Conservation (phyloP, 2,329 filamentous ascomycete species). For the Diaporthe ilicicola region DNA sequence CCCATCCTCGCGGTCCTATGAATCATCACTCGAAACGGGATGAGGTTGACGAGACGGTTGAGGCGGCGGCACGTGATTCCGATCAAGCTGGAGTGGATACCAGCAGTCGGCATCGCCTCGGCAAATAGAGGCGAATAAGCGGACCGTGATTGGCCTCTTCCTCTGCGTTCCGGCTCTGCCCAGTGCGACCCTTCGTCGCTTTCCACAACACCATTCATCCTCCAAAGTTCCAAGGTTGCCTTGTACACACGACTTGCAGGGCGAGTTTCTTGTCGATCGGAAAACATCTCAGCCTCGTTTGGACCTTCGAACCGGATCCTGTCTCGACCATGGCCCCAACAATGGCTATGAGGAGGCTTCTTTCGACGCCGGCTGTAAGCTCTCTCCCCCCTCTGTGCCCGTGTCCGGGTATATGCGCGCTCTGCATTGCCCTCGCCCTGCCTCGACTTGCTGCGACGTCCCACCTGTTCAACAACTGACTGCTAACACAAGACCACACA, state of each 20-base stretch:
- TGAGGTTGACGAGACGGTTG: neutral
- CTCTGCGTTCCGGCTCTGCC: slow-evolving; percentile 39
- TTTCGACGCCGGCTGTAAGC: slow-evolving; percentile 65
- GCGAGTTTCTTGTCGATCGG: slow-evolving; percentile 38
- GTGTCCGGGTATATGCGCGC: slow-evolving; percentile 18
- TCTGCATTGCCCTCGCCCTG: slow-evolving; percentile 1
- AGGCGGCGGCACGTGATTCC: slow-evolving; percentile 5
- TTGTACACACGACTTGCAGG: slow-evolving; percentile 30
- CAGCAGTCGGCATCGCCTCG: slow-evolving; percentile 29
- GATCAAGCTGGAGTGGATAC: neutral
- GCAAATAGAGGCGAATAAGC: slow-evolving; percentile 28
- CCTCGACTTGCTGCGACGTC: neutral
- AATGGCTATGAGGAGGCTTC: slow-evolving; percentile 70
- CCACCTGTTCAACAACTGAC: slow-evolving; percentile 23
- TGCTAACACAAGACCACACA: slow-evolving; percentile 46
- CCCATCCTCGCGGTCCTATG: slow-evolving; percentile 4
- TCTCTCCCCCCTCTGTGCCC: slow-evolving; percentile 19
- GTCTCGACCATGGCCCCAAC: slow-evolving; percentile 64
- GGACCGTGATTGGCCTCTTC: slow-evolving; percentile 44
- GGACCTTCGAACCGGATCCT: slow-evolving; percentile 37
- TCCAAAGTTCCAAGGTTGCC: slow-evolving; percentile 37
- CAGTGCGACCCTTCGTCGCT: slow-evolving; percentile 31
- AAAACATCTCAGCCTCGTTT: slow-evolving; percentile 25
- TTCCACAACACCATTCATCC: slow-evolving; percentile 41
- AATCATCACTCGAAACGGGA: slow-evolving; percentile 28